These are phyloP conservation scores for Kregervanrija delftensis DNA, from an alignment of 805 yeast species.

Conservation along the genomic window DNA sequence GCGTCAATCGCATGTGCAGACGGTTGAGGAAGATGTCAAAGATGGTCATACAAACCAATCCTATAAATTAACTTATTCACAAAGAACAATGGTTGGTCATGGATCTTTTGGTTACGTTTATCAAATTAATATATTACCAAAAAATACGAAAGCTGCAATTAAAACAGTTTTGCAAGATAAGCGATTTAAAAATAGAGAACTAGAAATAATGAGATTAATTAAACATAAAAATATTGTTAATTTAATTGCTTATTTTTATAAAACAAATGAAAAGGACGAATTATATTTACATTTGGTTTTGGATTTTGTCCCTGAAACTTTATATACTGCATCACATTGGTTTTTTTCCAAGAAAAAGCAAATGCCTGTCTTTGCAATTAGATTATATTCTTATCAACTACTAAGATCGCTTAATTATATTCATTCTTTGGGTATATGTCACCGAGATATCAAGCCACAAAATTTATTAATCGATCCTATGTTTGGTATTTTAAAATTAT, in stretches of 20 bases:
- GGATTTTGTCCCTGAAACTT: conserved; percentile 93
- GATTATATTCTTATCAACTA: conserved; percentile 74
- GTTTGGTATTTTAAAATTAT: conserved; percentile 77
- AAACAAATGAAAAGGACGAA: conserved; percentile 57
- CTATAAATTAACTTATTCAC: conserved; percentile 64
- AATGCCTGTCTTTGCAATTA: conserved; percentile 88
- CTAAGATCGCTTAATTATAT: conserved; percentile 74
- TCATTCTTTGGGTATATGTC: conserved; percentile 74
- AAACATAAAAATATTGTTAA: conserved; percentile 85
- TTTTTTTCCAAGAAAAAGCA: conserved; percentile 64
- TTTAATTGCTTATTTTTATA: conserved; percentile 79
- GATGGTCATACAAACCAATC: conserved; percentile 65
- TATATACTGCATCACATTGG: conserved; percentile 84
- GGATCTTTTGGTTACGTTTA: conserved; percentile 99
- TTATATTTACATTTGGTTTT: conserved; percentile 82
- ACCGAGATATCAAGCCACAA: conserved; percentile 89
- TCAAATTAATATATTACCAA: conserved; percentile 70
- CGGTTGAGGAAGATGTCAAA: conserved; percentile 56
- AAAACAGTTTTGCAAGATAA: conserved; percentile 95
- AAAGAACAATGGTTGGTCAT: conserved; percentile 89
- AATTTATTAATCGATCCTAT: conserved; percentile 82
- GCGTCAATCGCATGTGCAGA: conserved; percentile 3
- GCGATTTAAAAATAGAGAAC: conserved; percentile 88
- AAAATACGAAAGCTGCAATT: conserved; percentile 80
- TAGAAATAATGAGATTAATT: conserved; percentile 89